phyloP scores from a whole-genome alignment of 148 eudicot genomes.

The Cornus florida region DNA sequence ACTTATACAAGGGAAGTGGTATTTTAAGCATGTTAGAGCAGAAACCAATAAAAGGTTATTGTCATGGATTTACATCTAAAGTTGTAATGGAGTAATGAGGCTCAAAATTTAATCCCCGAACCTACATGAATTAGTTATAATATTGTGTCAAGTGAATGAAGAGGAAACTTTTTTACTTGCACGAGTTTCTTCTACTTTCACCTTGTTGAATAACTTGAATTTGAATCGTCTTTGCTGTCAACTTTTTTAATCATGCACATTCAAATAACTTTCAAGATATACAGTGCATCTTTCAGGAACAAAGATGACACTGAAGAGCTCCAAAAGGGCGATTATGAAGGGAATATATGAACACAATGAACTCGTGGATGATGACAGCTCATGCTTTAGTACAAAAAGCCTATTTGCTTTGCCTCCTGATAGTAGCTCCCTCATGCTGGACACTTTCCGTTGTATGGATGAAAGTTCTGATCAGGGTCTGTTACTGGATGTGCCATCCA shows the following conservation, averaged over 20 bases:
- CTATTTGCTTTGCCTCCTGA: conserved; percentile 50
- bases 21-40: neutral
- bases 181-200: neutral
- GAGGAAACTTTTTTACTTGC: neutral
- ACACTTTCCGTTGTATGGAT: conserved; percentile 50
- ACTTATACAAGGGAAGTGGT: no score
- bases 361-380: conserved; percentile 35
- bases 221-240: neutral
- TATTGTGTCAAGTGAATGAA: neutral
- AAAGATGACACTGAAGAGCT: conserved; percentile 52
- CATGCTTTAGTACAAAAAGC: conserved; percentile 55
- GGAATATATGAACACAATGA: conserved; percentile 45
- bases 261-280: neutral
- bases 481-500: conserved; percentile 76
- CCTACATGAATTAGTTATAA: neutral
- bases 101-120: neutral
- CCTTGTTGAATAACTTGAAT: neutral
- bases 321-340: conserved; percentile 41
- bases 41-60: no score
- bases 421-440: conserved; percentile 50
- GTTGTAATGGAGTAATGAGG: neutral
- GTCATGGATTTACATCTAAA: neutral
- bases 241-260: neutral
- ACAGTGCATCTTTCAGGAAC: conserved; percentile 39
- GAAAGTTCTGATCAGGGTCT: conserved; percentile 76